phyloP scores from a whole-genome alignment of 2,329 filamentous ascomycete genomes.

The Fusarium dlaminii region DNA sequence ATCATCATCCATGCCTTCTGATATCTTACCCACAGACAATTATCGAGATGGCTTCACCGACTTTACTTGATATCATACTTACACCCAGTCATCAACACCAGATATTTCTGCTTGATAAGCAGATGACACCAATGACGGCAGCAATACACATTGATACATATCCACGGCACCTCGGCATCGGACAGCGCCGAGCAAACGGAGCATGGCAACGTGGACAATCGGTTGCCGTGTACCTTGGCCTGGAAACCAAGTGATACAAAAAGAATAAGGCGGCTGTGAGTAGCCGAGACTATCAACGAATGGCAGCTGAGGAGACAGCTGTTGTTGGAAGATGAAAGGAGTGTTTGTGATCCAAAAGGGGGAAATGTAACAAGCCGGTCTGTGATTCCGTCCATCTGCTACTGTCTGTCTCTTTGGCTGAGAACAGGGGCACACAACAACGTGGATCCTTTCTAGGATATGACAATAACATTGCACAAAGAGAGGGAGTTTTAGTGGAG shows the following conservation, averaged over 20 bases:
- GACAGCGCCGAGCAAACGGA: constrained; percentile 20
- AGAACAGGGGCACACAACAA: background rate
- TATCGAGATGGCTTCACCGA: background rate
- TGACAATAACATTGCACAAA: background rate
- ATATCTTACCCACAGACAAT: background rate
- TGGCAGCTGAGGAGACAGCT: background rate
- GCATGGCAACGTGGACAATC: constrained; percentile 22
- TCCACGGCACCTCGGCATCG: constrained; percentile 17
- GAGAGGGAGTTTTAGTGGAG: background rate
- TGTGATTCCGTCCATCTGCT: constrained; percentile 20
- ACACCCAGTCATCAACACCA: background rate
- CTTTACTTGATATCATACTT: background rate
- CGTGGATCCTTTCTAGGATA: constrained; percentile 1
- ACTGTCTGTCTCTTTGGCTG: background rate
- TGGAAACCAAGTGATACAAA: constrained; percentile 29
- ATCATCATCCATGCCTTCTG: background rate
- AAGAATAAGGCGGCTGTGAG: constrained; percentile 26
- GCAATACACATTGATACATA: background rate
- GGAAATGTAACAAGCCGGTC: constrained; percentile 31
- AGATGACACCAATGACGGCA: background rate
- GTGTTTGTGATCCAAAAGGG: constrained; percentile 17
- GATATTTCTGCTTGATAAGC: constrained; percentile 6
- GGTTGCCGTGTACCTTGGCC: constrained; percentile 13
- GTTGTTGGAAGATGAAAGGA: constrained; percentile 1
- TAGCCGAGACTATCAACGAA: constrained; percentile 27